Evolutionary conservation across 2,329 filamentous ascomycete genomes (phyloP), one percentile per base, ranked within the genome.

Genomic region (Sphaceloma murrayae): DNA sequence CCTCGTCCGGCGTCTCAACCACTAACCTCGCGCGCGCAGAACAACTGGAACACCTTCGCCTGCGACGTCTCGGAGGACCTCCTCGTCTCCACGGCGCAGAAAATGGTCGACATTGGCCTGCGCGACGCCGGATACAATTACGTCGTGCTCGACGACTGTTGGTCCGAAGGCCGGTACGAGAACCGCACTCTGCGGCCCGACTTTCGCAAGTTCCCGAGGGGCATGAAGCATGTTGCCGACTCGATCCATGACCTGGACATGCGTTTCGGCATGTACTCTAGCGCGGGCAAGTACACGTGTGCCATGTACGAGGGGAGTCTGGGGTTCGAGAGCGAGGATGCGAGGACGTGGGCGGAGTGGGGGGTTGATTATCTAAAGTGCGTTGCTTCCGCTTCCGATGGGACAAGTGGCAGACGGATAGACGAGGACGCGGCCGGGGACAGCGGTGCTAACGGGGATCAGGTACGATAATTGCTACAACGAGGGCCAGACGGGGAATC

Each of bases 281-380:
- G 61, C 44, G 69, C 70, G 10, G 69, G 70, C 3, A 58, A 60
- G 30, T 64, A 63, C 49, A 59, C 67, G 40, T 61, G 67, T 53
- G 52, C 60, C 33, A 34, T 57, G 36, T 62, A 60, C 29, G 54
- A 19, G 4, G 18, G 29, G 1, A 67, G 62, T 30, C 52, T 72
- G 30, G 71, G 67, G 4, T 65, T 71, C 51, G 74, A 75, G 53
- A 61, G 65, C 24, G 62, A 68, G 19, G 73, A 77, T 54, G 73
- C 73, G 1, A 56, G 68, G 11, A 63, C 67, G 0, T 75, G 67
- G 53, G 72, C 73, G 1, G 58, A 56, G 11, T 73, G 70, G 67
- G 71, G 67, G 1, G 67, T 74, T 22, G 67, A 66, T 47, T 73
- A 72, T 50, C 54, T 72, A 16, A 72, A 74, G 53, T 75, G 75